Percentiles rank a stretch among this genome's conserved stretches.
These are phyloP conservation scores for Leavenworthia alabamica DNA, from an alignment of 345 rosid species.

Conservation along the genomic window DNA sequence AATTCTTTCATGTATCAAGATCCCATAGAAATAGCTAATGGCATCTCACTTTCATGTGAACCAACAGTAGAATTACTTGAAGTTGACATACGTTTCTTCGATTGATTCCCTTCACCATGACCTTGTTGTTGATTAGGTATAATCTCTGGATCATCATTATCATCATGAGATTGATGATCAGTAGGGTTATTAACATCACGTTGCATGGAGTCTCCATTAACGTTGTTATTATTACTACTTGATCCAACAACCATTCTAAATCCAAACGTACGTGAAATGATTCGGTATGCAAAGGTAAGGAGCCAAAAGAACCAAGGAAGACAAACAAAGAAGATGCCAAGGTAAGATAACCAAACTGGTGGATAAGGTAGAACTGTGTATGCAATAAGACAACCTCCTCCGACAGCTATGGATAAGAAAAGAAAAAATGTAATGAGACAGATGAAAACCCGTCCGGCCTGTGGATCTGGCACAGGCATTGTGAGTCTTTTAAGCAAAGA, in stretches of 20 bases:
- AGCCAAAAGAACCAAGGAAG: conserved; percentile 85
- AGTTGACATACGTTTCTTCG: conserved; percentile 30
- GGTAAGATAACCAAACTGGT: conserved; percentile 43
- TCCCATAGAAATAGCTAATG: conserved; percentile 36
- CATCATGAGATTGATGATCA: not conserved
- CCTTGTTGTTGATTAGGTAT: conserved; percentile 19
- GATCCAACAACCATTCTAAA: conserved; percentile 42
- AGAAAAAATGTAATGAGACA: conserved; percentile 52
- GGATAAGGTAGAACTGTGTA: conserved; percentile 51
- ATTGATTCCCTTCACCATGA: conserved; percentile 25
- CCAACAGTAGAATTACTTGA: conserved; percentile 25
- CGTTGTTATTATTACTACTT: conserved; percentile 16
- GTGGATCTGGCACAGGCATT: conserved; percentile 72
- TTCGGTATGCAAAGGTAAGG: conserved; percentile 48
- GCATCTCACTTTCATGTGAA: conserved; percentile 39
- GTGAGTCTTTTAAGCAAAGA: conserved; percentile 14
- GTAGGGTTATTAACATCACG: conserved; percentile 20
- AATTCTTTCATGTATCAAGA: not conserved
- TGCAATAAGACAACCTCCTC: conserved; percentile 55
- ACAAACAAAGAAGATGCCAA: conserved; percentile 59
- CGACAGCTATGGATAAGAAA: conserved; percentile 37
- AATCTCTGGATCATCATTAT: conserved; percentile 19
- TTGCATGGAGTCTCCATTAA: not conserved
- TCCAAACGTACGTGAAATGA: conserved; percentile 52
- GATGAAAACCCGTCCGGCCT: conserved; percentile 50